Conservation (phyloP, 306 rosid genomes). For the Trichosanthes truncata region DNA sequence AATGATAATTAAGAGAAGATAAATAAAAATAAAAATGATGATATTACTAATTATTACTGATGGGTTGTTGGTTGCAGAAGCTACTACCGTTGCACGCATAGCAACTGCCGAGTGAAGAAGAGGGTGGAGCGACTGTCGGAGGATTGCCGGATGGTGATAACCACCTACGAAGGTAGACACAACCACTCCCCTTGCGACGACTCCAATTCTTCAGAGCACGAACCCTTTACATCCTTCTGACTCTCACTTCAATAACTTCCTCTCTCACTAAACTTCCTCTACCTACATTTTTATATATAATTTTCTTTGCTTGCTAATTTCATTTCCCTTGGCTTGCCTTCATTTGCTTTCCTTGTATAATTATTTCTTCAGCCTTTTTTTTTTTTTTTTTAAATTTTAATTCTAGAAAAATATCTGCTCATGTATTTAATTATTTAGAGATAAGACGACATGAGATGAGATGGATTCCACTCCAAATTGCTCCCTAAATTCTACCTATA, state of each 20-base stretch:
- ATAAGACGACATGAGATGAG: not conserved
- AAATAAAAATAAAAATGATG: not conserved
- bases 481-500: not conserved
- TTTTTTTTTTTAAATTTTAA: no score
- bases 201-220: constrained; percentile 83
- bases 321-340: not conserved
- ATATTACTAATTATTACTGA: no score
- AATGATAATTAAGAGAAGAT: not conserved
- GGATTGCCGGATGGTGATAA: constrained; percentile 96
- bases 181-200: constrained; percentile 92
- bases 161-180: constrained; percentile 98
- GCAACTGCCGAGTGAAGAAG: constrained; percentile 89
- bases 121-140: constrained; percentile 90
- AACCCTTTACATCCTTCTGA: constrained; percentile 70
- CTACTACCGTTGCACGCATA: constrained; percentile 91
- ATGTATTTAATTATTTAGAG: not conserved
- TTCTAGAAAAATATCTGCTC: not conserved
- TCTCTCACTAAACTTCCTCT: not conserved
- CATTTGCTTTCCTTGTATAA: not conserved
- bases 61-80: constrained; percentile 52
- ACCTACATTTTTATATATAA: not conserved
- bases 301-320: not conserved
- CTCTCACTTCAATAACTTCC: not conserved
- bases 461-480: not conserved
- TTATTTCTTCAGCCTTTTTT: not conserved